Percentiles rank a stretch among this genome's conserved stretches.
Conservation (phyloP, 176 grass and related monocot genomes). For the Echinochloa phyllopogon region DNA sequence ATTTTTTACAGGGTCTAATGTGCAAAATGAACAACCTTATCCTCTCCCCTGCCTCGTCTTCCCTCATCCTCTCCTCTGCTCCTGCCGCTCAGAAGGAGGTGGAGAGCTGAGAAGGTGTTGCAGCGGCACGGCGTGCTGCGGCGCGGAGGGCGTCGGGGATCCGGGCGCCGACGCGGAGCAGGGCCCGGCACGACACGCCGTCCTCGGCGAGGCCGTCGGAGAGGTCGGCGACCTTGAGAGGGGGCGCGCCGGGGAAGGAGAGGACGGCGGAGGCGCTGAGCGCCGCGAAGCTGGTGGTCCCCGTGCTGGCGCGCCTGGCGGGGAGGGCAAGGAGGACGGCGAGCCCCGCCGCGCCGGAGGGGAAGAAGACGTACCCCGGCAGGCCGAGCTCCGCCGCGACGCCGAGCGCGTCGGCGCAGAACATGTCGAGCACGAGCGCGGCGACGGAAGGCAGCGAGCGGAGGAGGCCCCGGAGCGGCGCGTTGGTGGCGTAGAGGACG, state of each 20-base stretch:
- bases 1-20: too few relatives aligned
- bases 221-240: neutral
- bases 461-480: conserved; percentile 35
- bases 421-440: conserved; percentile 47
- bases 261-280: neutral
- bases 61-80: too few relatives aligned
- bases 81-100: too few relatives aligned
- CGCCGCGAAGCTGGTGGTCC: neutral
- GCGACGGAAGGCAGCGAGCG: neutral
- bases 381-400: conserved; percentile 37
- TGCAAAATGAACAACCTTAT: too few relatives aligned
- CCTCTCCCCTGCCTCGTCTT: too few relatives aligned
- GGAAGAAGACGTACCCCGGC: conserved; percentile 41
- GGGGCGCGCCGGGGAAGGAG: conserved; percentile 35
- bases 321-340: conserved; percentile 40
- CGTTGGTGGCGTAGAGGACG: conserved; percentile 41
- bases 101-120: too few relatives aligned
- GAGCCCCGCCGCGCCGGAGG: conserved; percentile 41
- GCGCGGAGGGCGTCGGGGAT: neutral
- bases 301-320: neutral
- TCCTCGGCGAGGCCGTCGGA: neutral
- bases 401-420: conserved; percentile 43
- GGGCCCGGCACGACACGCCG: neutral
- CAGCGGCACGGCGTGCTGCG: too few relatives aligned
- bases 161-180: neutral